Percentiles rank a stretch among this genome's conserved stretches.
Evolutionary conservation across 2,329 filamentous ascomycete species (phyloP).

Genomic region (Botryotinia calthae): DNA sequence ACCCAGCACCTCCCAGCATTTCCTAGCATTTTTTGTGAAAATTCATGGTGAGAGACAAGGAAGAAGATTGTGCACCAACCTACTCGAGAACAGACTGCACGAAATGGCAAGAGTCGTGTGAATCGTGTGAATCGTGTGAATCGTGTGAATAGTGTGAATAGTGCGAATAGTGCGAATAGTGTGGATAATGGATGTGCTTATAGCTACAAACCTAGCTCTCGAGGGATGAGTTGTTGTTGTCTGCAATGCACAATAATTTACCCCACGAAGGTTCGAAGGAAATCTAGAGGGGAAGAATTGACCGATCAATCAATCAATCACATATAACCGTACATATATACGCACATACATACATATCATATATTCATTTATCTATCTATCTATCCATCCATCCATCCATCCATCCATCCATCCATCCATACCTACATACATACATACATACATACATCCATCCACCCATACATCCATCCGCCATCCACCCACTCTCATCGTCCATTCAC

Average conservation of each 20-base stretch:
- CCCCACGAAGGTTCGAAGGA: conserved; percentile 7
- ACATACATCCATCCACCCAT: neutral
- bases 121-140: neutral
- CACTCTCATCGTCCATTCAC: neutral
- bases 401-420: too few species aligned
- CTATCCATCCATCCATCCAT: too few species aligned
- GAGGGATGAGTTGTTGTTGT: neutral
- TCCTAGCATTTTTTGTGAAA: neutral
- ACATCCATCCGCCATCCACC: neutral
- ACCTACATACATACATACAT: neutral
- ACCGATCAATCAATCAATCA: neutral
- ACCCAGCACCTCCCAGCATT: neutral
- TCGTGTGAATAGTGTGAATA: neutral
- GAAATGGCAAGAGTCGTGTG: neutral
- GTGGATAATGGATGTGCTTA: neutral
- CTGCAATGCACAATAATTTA: neutral
- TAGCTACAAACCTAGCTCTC: neutral
- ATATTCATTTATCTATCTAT: too few species aligned
- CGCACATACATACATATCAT: neutral
- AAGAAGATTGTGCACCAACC: neutral
- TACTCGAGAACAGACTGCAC: neutral
- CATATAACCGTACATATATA: too few species aligned
- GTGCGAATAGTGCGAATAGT: neutral
- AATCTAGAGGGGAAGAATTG: neutral
- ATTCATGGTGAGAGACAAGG: neutral